Base-by-base conservation (phyloP, 1,284 basidiomycete species). In the Thecaphora thlaspeos region DNA sequence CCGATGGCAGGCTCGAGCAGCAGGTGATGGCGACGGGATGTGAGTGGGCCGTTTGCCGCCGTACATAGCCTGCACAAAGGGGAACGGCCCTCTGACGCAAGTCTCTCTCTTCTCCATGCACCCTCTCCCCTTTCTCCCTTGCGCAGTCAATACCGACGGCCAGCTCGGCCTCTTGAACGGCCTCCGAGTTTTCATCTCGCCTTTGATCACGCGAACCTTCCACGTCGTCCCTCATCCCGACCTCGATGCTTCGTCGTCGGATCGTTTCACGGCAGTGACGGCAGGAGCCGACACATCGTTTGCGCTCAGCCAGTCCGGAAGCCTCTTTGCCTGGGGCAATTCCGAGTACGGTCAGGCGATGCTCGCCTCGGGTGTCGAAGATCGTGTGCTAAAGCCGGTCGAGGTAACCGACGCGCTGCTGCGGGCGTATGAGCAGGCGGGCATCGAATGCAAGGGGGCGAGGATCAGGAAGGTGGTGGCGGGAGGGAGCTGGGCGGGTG, bases 271-370 rank as follows among this genome's bases (percentile, higher is more conserved):
- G 21, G n/a, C 22, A 2, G 54, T 73, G 9, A 43, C 50, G 1
- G 61, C 60, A 2, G 65, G 60, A 2, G 68, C 67, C 8, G 70
- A 73, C 21, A 73, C 68, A 3, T 62, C 60, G 5, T 58, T 58
- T n/a, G 62, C 48, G 2, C 22, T 66, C 12, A 58, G 56, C 0
- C 10, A 10, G 3, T 15, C 3, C 0, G 48, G 60, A 5, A 45
- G 53, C 38, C 2, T 73, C 2, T 71, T 51, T 42, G 52, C 54
- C 2, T 73, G 70, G 70, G 70, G 70, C 21, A 73, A 73, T 42
- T 55, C 51, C 21, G 70, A 73, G 46, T 73, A 73, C 41, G 68
- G 65, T 15, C 70, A 72, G 34, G 37, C 45, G 4, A 41, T 69
- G 17, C 21, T 30, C 19, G 23, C 5, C n/a, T 41, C 42, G 15